Base-by-base conservation (phyloP, 208 protist genomes). In the Crithidia thermophila region DNA sequence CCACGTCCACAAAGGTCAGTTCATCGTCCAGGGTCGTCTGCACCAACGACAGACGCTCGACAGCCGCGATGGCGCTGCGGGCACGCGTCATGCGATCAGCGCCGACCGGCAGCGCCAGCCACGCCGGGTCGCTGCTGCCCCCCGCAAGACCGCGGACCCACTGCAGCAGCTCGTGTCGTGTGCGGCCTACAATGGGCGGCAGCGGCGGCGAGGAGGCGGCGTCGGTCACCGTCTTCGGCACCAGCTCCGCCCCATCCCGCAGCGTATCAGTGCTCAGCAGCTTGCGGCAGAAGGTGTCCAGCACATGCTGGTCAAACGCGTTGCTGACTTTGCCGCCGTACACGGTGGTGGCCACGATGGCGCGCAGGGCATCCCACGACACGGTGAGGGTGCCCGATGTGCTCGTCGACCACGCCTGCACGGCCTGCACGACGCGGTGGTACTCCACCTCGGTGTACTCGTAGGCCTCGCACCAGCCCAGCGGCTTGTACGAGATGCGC, bases 401-500 rank as follows among this genome's bases (percentile, higher is more conserved):
- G 9, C 31, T 30, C 50, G 43, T 45, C 46, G 56, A 79, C 60
- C 98, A 99, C 25, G 84, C 79, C 58, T 98, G 89, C 25, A 99
- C 78, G 8, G 94, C 87, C 31, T 97, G 86, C 13, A 98, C 50
- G 8, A 98, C 94, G 40, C 90, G 94, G 36, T 87, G 79, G 42
- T 98, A 92, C 79, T 99, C 99, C 13, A 90, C 90, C 39, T 99
- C 98, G 58, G 87, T 98, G 84, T 99, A 99, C 82, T 99, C 98
- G 85, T 99, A 99, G 6, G 55, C 56, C 84, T 99, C 98, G 25
- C 87, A 94, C 99, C 99, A 99, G 37, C 99, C 99, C 8, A 99
- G 64, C 20, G 98, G 98, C 60, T 93, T 79, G 72, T 99, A 99
- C 39, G 91, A 72, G 18, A 99, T 66, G 56, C 98, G 88, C 79